A percentile compares a stretch with the other conserved stretches of the same genome.
Evolutionary conservation across 2,329 filamentous ascomycete species (phyloP).

Genomic region (Juglanconis oblonga): DNA sequence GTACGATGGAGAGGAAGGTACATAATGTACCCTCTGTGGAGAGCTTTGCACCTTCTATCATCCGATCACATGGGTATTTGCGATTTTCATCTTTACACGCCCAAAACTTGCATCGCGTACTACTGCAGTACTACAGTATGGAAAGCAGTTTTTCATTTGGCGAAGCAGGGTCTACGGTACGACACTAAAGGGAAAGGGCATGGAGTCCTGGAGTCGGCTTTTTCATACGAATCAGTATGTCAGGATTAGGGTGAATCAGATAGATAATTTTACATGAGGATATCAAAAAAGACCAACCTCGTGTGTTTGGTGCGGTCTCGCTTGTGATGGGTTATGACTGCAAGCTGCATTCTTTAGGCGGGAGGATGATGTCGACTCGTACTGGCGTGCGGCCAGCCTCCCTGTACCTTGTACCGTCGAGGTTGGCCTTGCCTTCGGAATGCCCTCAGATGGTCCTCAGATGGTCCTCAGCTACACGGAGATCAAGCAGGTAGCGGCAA

Average conservation of each 20-base stretch:
- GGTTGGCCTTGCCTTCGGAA: no score
- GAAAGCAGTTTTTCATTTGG: constrained; percentile 7
- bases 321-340: background rate
- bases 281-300: background rate
- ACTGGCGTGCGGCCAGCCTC: no score
- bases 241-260: constrained; percentile 16
- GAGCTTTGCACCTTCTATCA: constrained; percentile 1
- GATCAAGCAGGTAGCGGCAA: no score
- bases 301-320: no score
- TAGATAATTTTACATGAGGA: constrained; percentile 13
- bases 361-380: no score
- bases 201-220: constrained; percentile 16
- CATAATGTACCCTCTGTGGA: background rate
- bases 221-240: constrained; percentile 14
- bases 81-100: background rate
- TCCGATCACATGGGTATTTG: constrained; percentile 8
- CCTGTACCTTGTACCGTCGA: no score
- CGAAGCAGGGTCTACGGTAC: constrained; percentile 7
- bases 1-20: constrained; percentile 1
- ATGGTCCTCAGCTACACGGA: no score
- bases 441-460: no score
- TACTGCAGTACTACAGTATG: constrained; percentile 8
- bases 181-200: constrained; percentile 15
- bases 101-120: constrained; percentile 12
- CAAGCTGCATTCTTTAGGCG: background rate